Percentiles rank a stretch among this genome's conserved stretches.
phyloP scores from a whole-genome alignment of 257 asterid genomes.

The Dorcoceras hygrometricum region DNA sequence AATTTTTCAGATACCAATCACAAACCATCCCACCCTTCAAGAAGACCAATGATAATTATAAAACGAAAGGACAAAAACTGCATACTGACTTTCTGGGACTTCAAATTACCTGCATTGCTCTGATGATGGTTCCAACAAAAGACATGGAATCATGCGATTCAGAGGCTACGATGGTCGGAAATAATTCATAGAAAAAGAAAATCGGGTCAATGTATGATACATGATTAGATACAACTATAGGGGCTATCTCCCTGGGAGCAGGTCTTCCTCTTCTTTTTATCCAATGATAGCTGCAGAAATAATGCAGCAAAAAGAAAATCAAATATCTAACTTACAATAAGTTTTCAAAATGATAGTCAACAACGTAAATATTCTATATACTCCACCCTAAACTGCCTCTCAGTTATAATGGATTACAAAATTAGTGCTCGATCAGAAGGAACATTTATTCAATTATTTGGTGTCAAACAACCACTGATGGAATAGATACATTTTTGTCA shows the following conservation, averaged over 20 bases:
- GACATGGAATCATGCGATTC: constrained; percentile 98
- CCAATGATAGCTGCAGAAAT: constrained; percentile 87
- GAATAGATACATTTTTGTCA: no score
- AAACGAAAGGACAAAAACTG: background rate
- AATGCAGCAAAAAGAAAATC: constrained; percentile 14
- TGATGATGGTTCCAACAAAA: constrained; percentile 94
- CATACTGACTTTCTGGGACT: background rate
- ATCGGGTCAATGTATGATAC: constrained; percentile 92
- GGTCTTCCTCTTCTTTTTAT: constrained; percentile 90
- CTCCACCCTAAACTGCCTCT: constrained; percentile 11
- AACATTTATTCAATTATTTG: no score
- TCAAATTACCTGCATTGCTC: constrained; percentile 91
- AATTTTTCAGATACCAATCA: background rate
- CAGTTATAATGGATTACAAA: background rate
- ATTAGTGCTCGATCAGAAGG: no score
- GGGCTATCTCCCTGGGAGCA: constrained; percentile 91
- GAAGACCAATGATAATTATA: background rate
- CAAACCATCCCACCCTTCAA: background rate
- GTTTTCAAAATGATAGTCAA: constrained; percentile 4
- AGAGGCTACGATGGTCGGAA: constrained; percentile 89
- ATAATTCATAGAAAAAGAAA: constrained; percentile 88
- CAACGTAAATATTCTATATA: background rate
- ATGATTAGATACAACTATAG: constrained; percentile 90
- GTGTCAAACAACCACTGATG: no score
- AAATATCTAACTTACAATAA: constrained; percentile 24